Percentiles rank a stretch among this genome's conserved stretches.
These are phyloP conservation scores for Nannochloropsis oceanica DNA, from an alignment of 108 stramenopile genomes.

Conservation along the genomic window DNA sequence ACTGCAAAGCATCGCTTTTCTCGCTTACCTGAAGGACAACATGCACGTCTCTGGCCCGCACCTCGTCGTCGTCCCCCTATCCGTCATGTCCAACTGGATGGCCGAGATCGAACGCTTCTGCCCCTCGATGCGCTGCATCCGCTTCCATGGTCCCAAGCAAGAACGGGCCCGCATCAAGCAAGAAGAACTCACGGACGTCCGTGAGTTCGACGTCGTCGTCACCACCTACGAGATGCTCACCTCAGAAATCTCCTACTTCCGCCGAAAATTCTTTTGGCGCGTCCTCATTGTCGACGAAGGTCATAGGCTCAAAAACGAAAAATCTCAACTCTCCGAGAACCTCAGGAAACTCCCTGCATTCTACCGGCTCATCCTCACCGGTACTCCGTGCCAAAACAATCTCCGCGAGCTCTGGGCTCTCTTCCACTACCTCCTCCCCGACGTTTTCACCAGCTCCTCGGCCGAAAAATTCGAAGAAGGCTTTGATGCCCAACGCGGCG, in stretches of 20 bases:
- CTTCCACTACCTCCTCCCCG: slow-evolving; percentile 35
- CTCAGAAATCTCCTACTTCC: slow-evolving; percentile 25
- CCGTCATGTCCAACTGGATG: slow-evolving; percentile 34
- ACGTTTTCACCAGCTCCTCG: slow-evolving; percentile 20
- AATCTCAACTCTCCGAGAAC: slow-evolving; percentile 32
- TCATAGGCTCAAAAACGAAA: slow-evolving; percentile 40
- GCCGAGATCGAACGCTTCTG: slow-evolving; percentile 34
- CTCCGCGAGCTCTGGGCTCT: slow-evolving; percentile 37
- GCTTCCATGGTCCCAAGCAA: slow-evolving; percentile 37
- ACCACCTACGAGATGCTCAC: slow-evolving; percentile 39
- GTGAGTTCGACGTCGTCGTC: slow-evolving; percentile 38
- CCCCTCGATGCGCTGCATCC: slow-evolving; percentile 33
- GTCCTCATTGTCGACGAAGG: slow-evolving; percentile 39
- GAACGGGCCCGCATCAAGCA: slow-evolving; percentile 26
- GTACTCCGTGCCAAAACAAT: slow-evolving; percentile 36
- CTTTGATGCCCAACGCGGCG: slow-evolving; percentile 6
- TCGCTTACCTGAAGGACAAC: slow-evolving; percentile 24
- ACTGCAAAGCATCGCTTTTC: slow-evolving; percentile 32
- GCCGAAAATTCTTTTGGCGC: slow-evolving; percentile 27
- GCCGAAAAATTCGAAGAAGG: slow-evolving; percentile 18
- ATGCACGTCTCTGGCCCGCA: slow-evolving; percentile 23
- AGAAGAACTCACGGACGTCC: slow-evolving; percentile 23
- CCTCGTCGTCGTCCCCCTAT: slow-evolving; percentile 38
- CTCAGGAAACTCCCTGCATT: slow-evolving; percentile 45
- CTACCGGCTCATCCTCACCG: slow-evolving; percentile 70